These are phyloP conservation scores for Solanum hybrid DNA, from an alignment of 305 asterid genomes.

Conservation along the genomic window DNA sequence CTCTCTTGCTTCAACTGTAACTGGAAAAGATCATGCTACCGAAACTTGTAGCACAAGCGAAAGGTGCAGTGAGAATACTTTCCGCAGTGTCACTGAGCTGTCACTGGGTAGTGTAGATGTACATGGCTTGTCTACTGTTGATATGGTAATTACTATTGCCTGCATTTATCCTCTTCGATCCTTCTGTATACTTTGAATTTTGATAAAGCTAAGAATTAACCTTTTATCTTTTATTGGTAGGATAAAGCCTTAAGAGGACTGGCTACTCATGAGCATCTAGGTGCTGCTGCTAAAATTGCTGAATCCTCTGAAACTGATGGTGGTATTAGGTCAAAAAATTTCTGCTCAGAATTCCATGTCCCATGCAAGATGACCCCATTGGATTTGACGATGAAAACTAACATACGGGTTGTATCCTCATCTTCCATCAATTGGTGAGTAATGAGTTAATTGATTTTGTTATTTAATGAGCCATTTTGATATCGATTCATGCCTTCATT, in stretches of 20 bases:
- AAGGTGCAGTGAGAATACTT: constrained; percentile 32
- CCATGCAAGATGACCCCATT: constrained; percentile 59
- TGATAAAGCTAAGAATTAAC: constrained; percentile 10
- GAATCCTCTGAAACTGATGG: constrained; percentile 30
- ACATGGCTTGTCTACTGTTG: constrained; percentile 37
- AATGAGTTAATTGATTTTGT: neutral
- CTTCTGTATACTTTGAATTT: neutral
- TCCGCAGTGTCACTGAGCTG: constrained; percentile 40
- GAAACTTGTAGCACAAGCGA: constrained; percentile 26
- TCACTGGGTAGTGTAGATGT: constrained; percentile 38
- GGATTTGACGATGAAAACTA: constrained; percentile 78
- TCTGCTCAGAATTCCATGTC: constrained; percentile 42
- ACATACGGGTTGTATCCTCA: constrained; percentile 52
- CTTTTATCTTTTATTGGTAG: constrained; percentile 28
- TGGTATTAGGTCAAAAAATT: constrained; percentile 18
- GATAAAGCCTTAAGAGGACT: constrained; percentile 75
- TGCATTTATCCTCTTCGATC: neutral
- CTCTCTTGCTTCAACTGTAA: constrained; percentile 29
- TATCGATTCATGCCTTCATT: neutral
- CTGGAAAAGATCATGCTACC: constrained; percentile 19
- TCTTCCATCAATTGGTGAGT: constrained; percentile 79
- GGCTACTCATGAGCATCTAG: constrained; percentile 40
- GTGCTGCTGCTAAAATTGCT: constrained; percentile 26
- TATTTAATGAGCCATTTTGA: neutral
- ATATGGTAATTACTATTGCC: constrained; percentile 44